Conservation (phyloP, 1,139 yeast genomes). For the Pichia sp. region DNA sequence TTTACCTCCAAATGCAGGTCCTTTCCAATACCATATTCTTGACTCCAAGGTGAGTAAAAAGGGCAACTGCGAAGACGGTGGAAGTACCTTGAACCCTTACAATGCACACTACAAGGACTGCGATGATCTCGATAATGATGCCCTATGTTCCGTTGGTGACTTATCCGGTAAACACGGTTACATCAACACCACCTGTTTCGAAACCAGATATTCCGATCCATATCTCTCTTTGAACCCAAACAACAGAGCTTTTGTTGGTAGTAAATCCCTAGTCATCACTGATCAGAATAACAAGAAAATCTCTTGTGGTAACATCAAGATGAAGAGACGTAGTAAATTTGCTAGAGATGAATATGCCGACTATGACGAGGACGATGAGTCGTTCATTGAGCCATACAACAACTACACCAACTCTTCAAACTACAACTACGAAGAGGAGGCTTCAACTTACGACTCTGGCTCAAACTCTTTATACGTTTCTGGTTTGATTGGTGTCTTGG, state of each 20-base stretch:
- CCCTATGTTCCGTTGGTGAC: constrained; percentile 56
- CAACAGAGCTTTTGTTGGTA: constrained; percentile 46
- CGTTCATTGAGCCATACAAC: neutral
- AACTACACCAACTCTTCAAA: constrained; percentile 6
- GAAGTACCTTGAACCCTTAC: constrained; percentile 52
- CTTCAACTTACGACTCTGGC: constrained; percentile 11
- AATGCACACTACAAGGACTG: constrained; percentile 32
- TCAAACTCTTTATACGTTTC: constrained; percentile 12
- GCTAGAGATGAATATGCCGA: constrained; percentile 1
- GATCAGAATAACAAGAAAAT: constrained; percentile 45
- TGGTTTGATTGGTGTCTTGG: constrained; percentile 10
- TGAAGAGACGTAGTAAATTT: constrained; percentile 18
- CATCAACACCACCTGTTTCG: constrained; percentile 55
- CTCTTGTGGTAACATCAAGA: constrained; percentile 44
- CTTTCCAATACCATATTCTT: constrained; percentile 55
- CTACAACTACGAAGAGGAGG: constrained; percentile 1
- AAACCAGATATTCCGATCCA: constrained; percentile 47
- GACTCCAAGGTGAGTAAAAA: constrained; percentile 39
- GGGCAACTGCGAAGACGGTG: constrained; percentile 49
- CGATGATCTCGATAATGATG: constrained; percentile 41
- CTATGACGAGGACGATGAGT: neutral
- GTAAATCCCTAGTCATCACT: constrained; percentile 50
- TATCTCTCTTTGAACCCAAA: constrained; percentile 47
- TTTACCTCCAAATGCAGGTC: constrained; percentile 51
- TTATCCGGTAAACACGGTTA: constrained; percentile 60